phyloP scores from a whole-genome alignment of 2,329 filamentous ascomycete genomes.

The Phialophora expanda region DNA sequence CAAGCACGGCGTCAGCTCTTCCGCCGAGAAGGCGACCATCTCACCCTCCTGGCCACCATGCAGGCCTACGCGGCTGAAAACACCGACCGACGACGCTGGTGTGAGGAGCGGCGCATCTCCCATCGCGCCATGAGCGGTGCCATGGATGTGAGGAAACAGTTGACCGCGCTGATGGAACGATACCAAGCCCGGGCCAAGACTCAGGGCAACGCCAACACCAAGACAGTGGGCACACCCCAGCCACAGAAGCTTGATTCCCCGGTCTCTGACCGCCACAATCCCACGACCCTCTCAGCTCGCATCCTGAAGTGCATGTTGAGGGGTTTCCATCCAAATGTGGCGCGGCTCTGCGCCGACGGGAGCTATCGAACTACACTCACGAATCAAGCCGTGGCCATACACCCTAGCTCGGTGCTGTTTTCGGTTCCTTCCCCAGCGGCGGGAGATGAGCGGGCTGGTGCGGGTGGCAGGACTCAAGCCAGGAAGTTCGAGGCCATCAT shows the following conservation, averaged over 20 bases:
- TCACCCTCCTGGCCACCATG: slow-evolving; percentile 66
- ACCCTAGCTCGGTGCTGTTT: slow-evolving; percentile 45
- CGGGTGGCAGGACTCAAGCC: slow-evolving; percentile 9
- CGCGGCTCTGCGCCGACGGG: slow-evolving; percentile 42
- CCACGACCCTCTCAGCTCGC: slow-evolving; percentile 52
- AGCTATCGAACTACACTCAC: slow-evolving; percentile 66
- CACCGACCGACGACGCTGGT: slow-evolving; percentile 65
- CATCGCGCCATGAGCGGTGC: slow-evolving; percentile 70
- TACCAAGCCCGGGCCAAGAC: slow-evolving; percentile 9
- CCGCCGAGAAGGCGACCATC: slow-evolving; percentile 66
- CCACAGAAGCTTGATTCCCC: slow-evolving; percentile 4
- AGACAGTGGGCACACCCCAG: slow-evolving; percentile 1
- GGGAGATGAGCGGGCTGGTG: slow-evolving; percentile 2
- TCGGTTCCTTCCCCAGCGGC: slow-evolving; percentile 13
- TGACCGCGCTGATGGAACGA: slow-evolving; percentile 32
- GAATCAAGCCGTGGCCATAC: slow-evolving; percentile 67
- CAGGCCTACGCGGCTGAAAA: slow-evolving; percentile 64
- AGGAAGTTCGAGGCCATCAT: slow-evolving; percentile 56
- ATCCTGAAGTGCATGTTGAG: slow-evolving; percentile 64
- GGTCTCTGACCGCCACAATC: slow-evolving; percentile 37
- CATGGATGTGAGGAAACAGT: slow-evolving; percentile 53
- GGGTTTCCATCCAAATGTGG: slow-evolving; percentile 66
- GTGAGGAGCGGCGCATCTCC: slow-evolving; percentile 62
- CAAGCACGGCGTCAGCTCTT: slow-evolving; percentile 61
- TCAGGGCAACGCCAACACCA: slow-evolving; percentile 8